Evolutionary conservation across 176 grass and related monocot species (phyloP).

Genomic region (Zoysia pacifica): DNA sequence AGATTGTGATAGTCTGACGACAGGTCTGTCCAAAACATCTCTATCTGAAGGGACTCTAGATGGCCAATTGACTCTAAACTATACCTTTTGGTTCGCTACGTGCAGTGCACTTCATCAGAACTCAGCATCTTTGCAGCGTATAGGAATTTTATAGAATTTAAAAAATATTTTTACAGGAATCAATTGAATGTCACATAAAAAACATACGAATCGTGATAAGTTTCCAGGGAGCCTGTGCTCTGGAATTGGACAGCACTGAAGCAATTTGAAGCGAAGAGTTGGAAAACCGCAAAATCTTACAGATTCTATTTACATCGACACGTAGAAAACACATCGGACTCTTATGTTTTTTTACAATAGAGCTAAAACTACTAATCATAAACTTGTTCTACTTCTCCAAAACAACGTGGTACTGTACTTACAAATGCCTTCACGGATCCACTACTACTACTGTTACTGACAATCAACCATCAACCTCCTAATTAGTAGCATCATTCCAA

Average conservation of each 20-base stretch:
- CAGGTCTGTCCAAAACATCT: too few relatives aligned
- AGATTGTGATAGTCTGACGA: too few relatives aligned
- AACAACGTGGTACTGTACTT: neutral
- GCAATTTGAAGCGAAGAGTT: neutral
- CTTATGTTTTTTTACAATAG: neutral
- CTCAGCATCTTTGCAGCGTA: neutral
- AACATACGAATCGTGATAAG: neutral
- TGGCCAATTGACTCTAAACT: too few relatives aligned
- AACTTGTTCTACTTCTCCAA: neutral
- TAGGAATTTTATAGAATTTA: too few relatives aligned
- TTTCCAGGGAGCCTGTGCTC: neutral
- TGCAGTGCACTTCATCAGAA: neutral
- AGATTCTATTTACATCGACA: neutral
- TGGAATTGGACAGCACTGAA: neutral
- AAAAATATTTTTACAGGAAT: neutral
- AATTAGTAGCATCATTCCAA: neutral
- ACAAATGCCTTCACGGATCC: conserved; percentile 10
- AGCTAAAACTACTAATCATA: neutral
- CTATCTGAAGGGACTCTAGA: neutral
- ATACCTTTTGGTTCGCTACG: neutral
- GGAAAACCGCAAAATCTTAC: neutral
- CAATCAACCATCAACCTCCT: neutral
- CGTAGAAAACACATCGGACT: neutral
- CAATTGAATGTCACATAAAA: neutral
- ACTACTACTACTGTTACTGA: neutral